Base-by-base conservation (phyloP, 2,329 filamentous ascomycete genomes). In the Dactylellina leptospora region DNA sequence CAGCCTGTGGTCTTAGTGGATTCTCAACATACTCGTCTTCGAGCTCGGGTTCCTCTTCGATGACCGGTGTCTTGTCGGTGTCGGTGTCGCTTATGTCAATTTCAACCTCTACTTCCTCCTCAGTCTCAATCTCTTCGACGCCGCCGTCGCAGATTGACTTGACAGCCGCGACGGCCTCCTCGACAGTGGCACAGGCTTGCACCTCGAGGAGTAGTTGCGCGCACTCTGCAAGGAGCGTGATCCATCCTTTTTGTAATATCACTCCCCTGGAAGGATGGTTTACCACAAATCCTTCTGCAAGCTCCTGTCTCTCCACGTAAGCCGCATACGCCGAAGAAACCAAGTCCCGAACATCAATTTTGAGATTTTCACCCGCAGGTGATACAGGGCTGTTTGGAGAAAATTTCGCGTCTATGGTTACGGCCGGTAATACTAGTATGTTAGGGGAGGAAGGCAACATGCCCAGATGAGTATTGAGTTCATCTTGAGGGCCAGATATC, bases 181-280 rank as follows among this genome's bases (percentile, higher is more conserved):
- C 69, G 8, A 66, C 42, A 9, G 69, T 66, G 9, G 33, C 22
- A 25, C 53, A 73, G 27, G 54, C 51, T 13, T 25, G 42, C 8
- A 44, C 44, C n/a, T 73, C 69, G 18, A 73, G 23, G n/a, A 73
- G 23, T 6, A 64, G 23, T 25, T 73, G 69, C 4, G 59, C 60
- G 40, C 69, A 73, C 33, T 73, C 69, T 2, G 69, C 69, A 13
- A 73, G 48, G 9, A 73, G 44, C 13, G 61, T 66, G 25, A 66
- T 73, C 69, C 69, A 73, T 16, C 69, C 69, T 53, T 73, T 73
- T 44, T 73, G 69, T 11, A 73, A 27, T 27, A 73, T 73, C 18
- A 66, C 69, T 18, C 69, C 69, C 42, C 69, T 73, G 2, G 69
- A 73, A 4, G 69, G 69, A 42, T 73, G 69, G 40, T 73, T 73